phyloP scores from a whole-genome alignment of 73 alveolate genomes.

The Diophrys appendiculata region DNA sequence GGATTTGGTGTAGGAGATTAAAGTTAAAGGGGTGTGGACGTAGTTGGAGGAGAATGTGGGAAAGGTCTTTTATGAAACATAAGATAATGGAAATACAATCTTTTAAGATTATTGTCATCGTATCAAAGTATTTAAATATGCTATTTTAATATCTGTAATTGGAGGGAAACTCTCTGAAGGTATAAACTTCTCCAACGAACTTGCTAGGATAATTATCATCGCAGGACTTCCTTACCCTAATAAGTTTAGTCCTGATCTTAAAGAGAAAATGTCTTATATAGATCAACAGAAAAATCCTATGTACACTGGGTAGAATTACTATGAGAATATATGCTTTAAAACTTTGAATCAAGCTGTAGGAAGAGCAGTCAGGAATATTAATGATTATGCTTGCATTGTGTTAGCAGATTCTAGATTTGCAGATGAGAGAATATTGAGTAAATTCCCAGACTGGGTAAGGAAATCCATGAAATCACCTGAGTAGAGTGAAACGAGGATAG shows the following conservation, averaged over 20 bases:
- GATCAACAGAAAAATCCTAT: neutral
- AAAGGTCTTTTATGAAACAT: conserved; percentile 4
- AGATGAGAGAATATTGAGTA: neutral
- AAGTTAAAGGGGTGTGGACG: neutral
- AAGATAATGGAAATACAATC: neutral
- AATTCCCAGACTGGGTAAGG: neutral
- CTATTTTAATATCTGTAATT: conserved; percentile 86
- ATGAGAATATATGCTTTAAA: conserved; percentile 88
- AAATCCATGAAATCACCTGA: no score
- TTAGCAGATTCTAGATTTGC: conserved; percentile 2
- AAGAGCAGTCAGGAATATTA: conserved; percentile 88
- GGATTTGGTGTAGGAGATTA: neutral
- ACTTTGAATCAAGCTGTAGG: conserved; percentile 90
- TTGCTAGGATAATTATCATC: conserved; percentile 85
- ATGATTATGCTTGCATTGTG: conserved; percentile 83
- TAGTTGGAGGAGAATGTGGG: neutral
- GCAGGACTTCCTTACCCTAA: conserved; percentile 95
- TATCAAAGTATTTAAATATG: conserved; percentile 19
- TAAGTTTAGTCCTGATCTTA: conserved; percentile 73
- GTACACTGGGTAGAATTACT: conserved; percentile 76
- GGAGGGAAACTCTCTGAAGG: conserved; percentile 97
- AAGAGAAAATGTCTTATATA: conserved; percentile 69
- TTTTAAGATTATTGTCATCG: neutral
- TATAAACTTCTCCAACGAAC: conserved; percentile 88
- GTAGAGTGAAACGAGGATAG: no score